A percentile compares a stretch with the other conserved stretches of the same genome.
Conservation (phyloP, 257 asterid species). For the Gentiana dahurica region DNA sequence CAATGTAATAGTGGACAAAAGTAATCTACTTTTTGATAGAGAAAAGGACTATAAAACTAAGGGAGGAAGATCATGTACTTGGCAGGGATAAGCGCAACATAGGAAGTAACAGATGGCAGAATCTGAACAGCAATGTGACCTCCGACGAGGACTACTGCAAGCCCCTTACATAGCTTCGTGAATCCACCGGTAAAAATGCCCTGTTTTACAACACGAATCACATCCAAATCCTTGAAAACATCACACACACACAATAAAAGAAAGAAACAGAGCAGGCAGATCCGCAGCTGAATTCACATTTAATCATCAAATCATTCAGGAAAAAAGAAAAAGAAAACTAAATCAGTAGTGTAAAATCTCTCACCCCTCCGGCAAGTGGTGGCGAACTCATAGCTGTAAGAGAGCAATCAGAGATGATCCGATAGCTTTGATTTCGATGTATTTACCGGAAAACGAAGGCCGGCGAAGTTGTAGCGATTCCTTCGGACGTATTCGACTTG, state of each 20-base stretch:
- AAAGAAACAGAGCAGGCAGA: background rate
- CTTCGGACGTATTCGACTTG: too few species aligned
- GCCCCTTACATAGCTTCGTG: slow-evolving; percentile 80
- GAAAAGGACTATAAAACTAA: background rate
- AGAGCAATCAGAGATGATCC: too few species aligned
- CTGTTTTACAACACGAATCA: slow-evolving; percentile 15
- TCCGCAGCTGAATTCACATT: slow-evolving; percentile 2
- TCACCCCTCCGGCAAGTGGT: slow-evolving; percentile 31
- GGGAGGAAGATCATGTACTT: slow-evolving; percentile 31
- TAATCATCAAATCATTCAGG: background rate
- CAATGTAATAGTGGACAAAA: too few species aligned
- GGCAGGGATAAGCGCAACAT: slow-evolving; percentile 93
- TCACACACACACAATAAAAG: too few species aligned
- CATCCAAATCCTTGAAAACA: background rate
- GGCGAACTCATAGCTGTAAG: slow-evolving; percentile 33
- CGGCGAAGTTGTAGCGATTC: too few species aligned
- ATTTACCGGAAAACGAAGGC: too few species aligned
- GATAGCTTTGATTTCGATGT: too few species aligned
- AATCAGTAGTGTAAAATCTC: background rate
- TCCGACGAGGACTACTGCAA: slow-evolving; percentile 65
- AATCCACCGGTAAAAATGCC: slow-evolving; percentile 45
- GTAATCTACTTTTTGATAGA: too few species aligned
- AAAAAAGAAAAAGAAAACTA: background rate
- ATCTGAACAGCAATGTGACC: slow-evolving; percentile 77
- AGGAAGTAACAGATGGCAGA: slow-evolving; percentile 59